Evolutionary conservation across 176 grass and related monocot species (phyloP).

Genomic region (Ensete ventricosum): DNA sequence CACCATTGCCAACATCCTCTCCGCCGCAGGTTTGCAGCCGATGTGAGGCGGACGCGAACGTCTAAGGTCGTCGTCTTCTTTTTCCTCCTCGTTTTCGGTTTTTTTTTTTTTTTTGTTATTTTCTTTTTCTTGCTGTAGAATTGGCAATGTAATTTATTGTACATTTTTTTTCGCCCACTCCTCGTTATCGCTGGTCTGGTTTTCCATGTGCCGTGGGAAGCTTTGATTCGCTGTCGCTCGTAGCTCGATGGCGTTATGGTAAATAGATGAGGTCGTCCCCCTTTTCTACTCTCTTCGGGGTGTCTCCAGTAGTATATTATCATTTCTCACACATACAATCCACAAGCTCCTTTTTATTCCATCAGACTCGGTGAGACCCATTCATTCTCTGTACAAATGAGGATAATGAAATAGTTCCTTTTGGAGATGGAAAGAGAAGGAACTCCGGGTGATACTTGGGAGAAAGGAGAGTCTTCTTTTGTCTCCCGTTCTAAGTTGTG

Average conservation of each 20-base stretch:
- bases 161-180: neutral
- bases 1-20: constrained; percentile 57
- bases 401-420: neutral
- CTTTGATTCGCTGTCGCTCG: neutral
- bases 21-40: constrained; percentile 9
- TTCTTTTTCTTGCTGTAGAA: neutral
- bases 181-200: neutral
- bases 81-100: neutral
- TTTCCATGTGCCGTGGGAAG: neutral
- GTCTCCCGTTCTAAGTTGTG: too few species aligned
- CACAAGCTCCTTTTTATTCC: neutral
- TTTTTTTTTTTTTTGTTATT: neutral
- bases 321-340: neutral
- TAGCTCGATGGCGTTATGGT: neutral
- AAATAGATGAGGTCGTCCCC: neutral
- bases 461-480: too few species aligned
- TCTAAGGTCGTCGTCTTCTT: neutral
- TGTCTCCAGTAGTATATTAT: neutral
- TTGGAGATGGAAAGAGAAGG: neutral
- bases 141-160: constrained; percentile 1
- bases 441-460: too few species aligned
- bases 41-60: neutral
- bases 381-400: neutral
- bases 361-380: neutral
- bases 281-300: neutral